Evolutionary conservation across 116 monocot genomes (phyloP), one percentile per base, ranked within the genome.

Genomic region (Posidonia oceanica): DNA sequence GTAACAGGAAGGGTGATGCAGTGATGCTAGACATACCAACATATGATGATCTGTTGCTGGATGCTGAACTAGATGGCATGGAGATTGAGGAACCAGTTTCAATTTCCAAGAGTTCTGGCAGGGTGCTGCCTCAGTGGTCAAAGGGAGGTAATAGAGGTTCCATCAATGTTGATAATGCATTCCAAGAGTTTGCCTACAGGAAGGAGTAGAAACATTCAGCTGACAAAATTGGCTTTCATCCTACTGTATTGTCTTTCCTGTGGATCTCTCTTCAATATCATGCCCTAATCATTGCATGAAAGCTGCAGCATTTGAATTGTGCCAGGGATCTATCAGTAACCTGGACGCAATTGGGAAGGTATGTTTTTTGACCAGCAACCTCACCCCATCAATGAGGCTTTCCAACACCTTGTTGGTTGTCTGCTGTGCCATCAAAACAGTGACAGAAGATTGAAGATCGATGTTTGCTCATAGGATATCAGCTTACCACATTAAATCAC

Each of bases 21-120:
- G 41, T 18, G 13, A 53, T 65, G 40, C 17, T n/a, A 6, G 65
- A 68, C 22, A 53, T 53, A 54, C 54, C 54, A 53, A 36, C 54
- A 23, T 68, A 52, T 52, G 68, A 68, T 14, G 52, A 53, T 52
- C 53, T 53, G 42, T 29, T 68, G 36, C 14, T 54, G 36, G 68
- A 68, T 17, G 68, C 52, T 23, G 68, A 68, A 53, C 54, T 68
- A 68, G 68, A 68, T 68, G 54, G 68, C 12, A 53, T 68, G 68
- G 68, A 68, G 14, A 68, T 37, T 36, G 68, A 68, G 36, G 68
- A 68, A 68, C 22, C 14, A 68, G 68, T 20, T 53, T 14, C 68
- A 53, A 14, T 51, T 68, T 29, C 7, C 44, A 52, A 36, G 22
- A 16, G 3, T 36, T 68, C 68, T 29, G 18, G 52, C 12, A 68